These are phyloP conservation scores for Naganishia friedmannii DNA, from an alignment of 768 basidiomycete species.

Conservation along the genomic window DNA sequence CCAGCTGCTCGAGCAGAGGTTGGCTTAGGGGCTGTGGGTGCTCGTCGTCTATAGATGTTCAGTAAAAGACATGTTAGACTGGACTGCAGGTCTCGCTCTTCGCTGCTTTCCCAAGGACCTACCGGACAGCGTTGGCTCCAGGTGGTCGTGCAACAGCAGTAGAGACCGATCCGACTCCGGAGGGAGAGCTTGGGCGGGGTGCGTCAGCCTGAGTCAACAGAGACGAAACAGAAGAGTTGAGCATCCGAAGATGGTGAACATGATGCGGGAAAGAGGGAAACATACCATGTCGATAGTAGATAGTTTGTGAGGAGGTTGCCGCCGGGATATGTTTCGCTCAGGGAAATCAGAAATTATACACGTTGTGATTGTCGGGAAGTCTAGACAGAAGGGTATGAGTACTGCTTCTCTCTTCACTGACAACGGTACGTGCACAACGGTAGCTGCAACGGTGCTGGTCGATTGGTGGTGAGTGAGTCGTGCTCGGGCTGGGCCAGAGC, in stretches of 20 bases:
- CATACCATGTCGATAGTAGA: constrained; percentile 4
- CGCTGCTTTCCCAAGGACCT: constrained; percentile 13
- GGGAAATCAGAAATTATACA: background rate
- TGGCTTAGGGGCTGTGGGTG: constrained; percentile 59
- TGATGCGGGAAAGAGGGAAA: background rate
- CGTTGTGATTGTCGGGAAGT: background rate
- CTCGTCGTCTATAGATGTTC: constrained; percentile 43
- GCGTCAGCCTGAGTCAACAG: constrained; percentile 25
- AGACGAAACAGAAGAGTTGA: background rate
- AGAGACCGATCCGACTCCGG: constrained; percentile 37
- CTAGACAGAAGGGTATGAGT: background rate
- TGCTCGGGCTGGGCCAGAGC: background rate
- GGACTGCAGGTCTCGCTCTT: background rate
- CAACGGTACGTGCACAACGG: too few relatives aligned
- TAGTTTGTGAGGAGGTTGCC: background rate
- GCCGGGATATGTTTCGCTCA: background rate
- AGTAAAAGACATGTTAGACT: too few relatives aligned
- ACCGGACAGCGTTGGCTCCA: constrained; percentile 52
- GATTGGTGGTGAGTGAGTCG: background rate
- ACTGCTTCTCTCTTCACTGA: too few relatives aligned
- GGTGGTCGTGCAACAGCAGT: constrained; percentile 46
- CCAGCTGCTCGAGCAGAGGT: constrained; percentile 88
- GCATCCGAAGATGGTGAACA: background rate
- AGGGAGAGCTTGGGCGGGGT: constrained; percentile 47
- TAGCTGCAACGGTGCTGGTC: background rate